These are phyloP conservation scores for Trypanosoma rangeli DNA, from an alignment of 208 protist species.

Conservation along the genomic window DNA sequence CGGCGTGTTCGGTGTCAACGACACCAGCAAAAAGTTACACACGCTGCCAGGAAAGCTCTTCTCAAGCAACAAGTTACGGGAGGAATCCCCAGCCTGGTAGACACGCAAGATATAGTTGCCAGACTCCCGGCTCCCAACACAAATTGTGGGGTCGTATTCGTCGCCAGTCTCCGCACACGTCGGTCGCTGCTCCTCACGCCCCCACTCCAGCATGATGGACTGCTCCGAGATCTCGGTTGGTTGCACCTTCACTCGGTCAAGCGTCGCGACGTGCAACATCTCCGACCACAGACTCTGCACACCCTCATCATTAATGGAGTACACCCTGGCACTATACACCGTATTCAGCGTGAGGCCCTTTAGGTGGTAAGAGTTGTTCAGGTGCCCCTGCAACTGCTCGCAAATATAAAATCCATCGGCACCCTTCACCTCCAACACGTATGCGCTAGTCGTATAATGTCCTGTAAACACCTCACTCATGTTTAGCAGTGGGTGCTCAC, in stretches of 20 bases:
- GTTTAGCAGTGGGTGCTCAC: slow-evolving; percentile 12
- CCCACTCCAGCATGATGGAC: slow-evolving; percentile 68
- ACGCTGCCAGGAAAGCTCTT: slow-evolving; percentile 55
- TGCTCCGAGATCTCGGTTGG: slow-evolving; percentile 76
- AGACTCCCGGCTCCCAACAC: slow-evolving; percentile 29
- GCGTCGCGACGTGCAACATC: slow-evolving; percentile 58
- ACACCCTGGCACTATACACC: slow-evolving; percentile 58
- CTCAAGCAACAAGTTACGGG: slow-evolving; percentile 44
- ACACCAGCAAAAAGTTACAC: slow-evolving; percentile 35
- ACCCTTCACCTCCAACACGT: slow-evolving; percentile 62
- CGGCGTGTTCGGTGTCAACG: slow-evolving; percentile 62
- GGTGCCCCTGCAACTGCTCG: slow-evolving; percentile 23
- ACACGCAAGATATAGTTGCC: slow-evolving; percentile 38
- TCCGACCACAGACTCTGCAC: slow-evolving; percentile 69
- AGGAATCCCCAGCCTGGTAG: slow-evolving; percentile 3
- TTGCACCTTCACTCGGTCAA: slow-evolving; percentile 52
- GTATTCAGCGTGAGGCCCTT: slow-evolving; percentile 54
- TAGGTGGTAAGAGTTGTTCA: slow-evolving; percentile 40
- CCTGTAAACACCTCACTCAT: slow-evolving; percentile 42
- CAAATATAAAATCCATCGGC: slow-evolving; percentile 30
- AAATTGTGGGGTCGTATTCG: slow-evolving; percentile 24
- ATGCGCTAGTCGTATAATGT: slow-evolving; percentile 38
- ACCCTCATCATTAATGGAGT: slow-evolving; percentile 58
- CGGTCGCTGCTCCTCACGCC: slow-evolving; percentile 54
- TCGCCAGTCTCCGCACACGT: not conserved